Evolutionary conservation across 768 basidiomycete species (phyloP), one percentile per base, ranked within the genome.

Genomic region (Pisolithus sp.): DNA sequence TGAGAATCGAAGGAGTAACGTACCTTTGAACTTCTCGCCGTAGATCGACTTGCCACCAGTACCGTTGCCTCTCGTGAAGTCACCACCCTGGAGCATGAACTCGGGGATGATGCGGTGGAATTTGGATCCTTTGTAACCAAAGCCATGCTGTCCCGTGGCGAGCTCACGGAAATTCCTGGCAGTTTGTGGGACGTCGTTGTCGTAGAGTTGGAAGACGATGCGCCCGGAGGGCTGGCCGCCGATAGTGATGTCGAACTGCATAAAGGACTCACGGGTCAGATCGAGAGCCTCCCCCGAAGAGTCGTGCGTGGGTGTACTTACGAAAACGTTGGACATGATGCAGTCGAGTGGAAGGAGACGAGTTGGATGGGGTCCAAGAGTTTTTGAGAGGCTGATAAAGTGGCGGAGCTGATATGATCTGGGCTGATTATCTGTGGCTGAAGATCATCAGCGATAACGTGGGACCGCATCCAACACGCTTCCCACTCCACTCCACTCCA

Each of bases 81-180:
- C 91, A 51, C 93, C 93, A 23, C 90, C 92, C 68, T 94, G 92
- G 52, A 91, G 76, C 89, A 92, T 92, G 72, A 92, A 93, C 39
- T 76, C 46, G 57, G 86, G 86, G 63, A 93, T 91, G 62, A 93
- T 72, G 57, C 91, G 86, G 68, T 93, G 91, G 81, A 93, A 93
- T 0, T 37, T 21, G 20, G 73, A 74, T 13, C 81, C 84, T 46
- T 67, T 45, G 72, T 94, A 97, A 43, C 90, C 86, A 52, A 70
- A 89, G 4, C 87, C 88, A 49, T 86, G 61, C 64, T 79, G 60
- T 42, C 89, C 86, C 12, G 88, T 91, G 50, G 83, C 83, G 45
- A 96, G 79, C 68, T 91, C 89, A 49, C 94, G 86, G 78, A 97
- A 97, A 76, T 97, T 93, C 30, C 56, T 71, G 8, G 88, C 73